Evolutionary conservation across 495 filamentous ascomycete genomes (phyloP), one percentile per base, ranked within the genome.

Genomic region (Parmelia sp.): DNA sequence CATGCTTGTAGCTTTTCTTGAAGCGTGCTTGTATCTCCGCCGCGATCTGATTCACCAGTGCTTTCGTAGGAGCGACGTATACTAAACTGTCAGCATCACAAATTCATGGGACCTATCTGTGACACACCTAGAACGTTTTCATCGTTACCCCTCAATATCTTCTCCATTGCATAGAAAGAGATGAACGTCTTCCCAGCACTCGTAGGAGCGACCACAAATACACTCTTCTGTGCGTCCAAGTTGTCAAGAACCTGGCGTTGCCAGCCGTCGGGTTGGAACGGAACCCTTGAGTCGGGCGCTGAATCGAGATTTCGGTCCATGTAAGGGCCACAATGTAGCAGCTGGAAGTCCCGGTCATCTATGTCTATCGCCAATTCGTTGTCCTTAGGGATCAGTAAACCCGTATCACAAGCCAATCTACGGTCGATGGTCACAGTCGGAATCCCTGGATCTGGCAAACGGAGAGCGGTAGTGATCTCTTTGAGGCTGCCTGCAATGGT

Each of bases 41-140:
- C 14, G 62, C 89, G 66, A 92, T 91, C 69, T 92, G 89, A 71
- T 92, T 92, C 62, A 92, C 88, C 17, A 92, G 73, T 11, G 89
- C 89, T 73, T 92, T 92, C 1, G 90, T 92, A 2, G 89, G 89
- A 3, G 88, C 89, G 33, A 92, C 84, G 69, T 91, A 92, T 9
- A 92, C 86, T 55, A 4, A 31, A 12, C 33, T 21, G 51, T 55
- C 17, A 55, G 51, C 51, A 33, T 17, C 5, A 21, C 17, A 12
- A 1, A 33, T 31, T 23, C 29, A 31, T 3, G 1, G 17, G 29
- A 33, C 29, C 9, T 31, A 21, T 33, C 29, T 35, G 29, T 33
- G 29, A 55, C 29, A 21, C 33, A 55, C 51, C 51, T 7, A 92
- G 71, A 15, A 92, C 78, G 23, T 83, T 83, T 37, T 90, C 82